These are phyloP conservation scores for Chalciporus piperatus DNA, from an alignment of 768 basidiomycete genomes.

Conservation along the genomic window DNA sequence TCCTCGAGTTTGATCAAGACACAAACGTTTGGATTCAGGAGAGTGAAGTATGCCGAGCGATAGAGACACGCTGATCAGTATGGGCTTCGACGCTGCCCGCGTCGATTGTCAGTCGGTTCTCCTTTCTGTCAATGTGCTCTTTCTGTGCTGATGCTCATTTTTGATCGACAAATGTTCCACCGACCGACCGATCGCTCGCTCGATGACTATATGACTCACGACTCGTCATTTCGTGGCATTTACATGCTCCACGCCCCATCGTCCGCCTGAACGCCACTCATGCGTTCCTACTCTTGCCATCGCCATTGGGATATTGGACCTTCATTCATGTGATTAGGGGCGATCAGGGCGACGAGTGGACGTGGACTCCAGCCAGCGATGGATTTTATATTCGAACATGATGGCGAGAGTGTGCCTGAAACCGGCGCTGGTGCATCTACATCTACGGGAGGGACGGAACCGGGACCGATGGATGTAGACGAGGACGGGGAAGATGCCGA, in stretches of 20 bases:
- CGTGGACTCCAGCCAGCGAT: constrained; percentile 88
- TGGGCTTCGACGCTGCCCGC: constrained; percentile 85
- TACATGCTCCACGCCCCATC: no score
- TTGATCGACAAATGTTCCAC: background rate
- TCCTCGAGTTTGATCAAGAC: background rate
- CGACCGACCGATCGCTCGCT: no score
- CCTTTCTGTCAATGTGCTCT: background rate
- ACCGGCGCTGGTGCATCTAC: constrained; percentile 34
- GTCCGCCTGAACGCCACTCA: no score
- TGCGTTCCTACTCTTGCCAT: no score
- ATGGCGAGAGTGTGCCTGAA: constrained; percentile 72
- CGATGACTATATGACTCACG: no score
- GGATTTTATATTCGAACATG: constrained; percentile 85
- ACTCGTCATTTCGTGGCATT: no score
- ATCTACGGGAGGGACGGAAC: constrained; percentile 11
- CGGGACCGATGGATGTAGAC: constrained; percentile 48
- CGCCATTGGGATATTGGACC: no score
- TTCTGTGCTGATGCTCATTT: background rate
- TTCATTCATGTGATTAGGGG: constrained; percentile 53
- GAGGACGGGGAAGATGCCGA: constrained; percentile 74
- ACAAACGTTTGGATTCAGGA: background rate
- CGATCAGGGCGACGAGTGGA: constrained; percentile 77
- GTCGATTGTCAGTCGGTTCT: constrained; percentile 71
- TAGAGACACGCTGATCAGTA: constrained; percentile 70
- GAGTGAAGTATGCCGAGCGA: constrained; percentile 47